Base-by-base conservation (phyloP, 2,329 filamentous ascomycete genomes). In the Calycina marina region DNA sequence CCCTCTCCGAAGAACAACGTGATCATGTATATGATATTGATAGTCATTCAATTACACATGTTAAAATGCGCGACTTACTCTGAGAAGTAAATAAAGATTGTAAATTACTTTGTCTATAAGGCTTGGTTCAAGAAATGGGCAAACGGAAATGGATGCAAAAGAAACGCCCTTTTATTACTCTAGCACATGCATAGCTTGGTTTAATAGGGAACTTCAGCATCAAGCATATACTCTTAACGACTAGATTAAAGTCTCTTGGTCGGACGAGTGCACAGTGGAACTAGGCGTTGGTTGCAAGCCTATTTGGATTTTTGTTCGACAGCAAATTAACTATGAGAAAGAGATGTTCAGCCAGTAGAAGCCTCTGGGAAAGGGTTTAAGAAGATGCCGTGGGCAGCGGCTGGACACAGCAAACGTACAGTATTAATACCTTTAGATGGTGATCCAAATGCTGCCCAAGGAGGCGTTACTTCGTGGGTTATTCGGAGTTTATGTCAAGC, bases 371-470 rank as follows among this genome's bases (percentile, higher is more conserved):
- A 32, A 16, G 5, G 13, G 13, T 12, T 25, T 15, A 32, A 14
- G 13, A 32, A 32, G 30, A 32, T 26, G 22, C 14, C 26, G 10
- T 26, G 18, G 18, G 30, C 18, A 25, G 18, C 18, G 11, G 14
- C 26, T 25, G 22, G 18, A 4, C 16, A 12, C 11, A 32, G 17
- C 22, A 6, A 5, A 10, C 30, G 30, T n/a, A 32, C 30, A 5
- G 30, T 12, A 9, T 26, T 32, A 25, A 11, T 32, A 11, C 30
- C 14, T 25, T 4, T 32, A 18, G 30, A 32, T 26, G 14, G 30
- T 6, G 30, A 32, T 32, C 17, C 18, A 25, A 14, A 14, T 13
- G 18, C 20, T 14, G 17, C 18, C 5, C n/a, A 15, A 6, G 20
- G 14, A 25, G 18, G 30, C 5, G 22, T 25, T 18, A 32, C 18